These are phyloP conservation scores for Eutrema salsugineum DNA, from an alignment of 441 rosid genomes.

Conservation along the genomic window DNA sequence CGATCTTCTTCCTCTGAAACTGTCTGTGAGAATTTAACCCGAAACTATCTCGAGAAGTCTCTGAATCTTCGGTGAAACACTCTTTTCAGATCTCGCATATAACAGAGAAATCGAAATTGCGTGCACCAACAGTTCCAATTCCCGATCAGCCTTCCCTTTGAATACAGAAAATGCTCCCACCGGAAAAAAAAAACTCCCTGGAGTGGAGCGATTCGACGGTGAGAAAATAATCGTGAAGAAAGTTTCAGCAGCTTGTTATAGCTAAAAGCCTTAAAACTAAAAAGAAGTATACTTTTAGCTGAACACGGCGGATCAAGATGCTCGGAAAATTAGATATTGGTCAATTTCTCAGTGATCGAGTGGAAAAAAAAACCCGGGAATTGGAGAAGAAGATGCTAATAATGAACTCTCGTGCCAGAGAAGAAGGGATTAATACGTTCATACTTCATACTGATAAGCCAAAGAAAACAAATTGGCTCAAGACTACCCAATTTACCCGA, in stretches of 20 bases:
- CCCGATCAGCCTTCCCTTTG: not conserved
- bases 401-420: constrained; percentile 5
- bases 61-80: no score
- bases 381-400: constrained; percentile 18
- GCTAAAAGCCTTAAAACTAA: not conserved
- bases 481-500: constrained; percentile 22
- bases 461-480: not conserved
- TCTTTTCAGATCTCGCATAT: constrained; percentile 22
- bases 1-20: not conserved
- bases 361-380: not conserved
- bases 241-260: constrained; percentile 10
- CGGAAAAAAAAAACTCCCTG: not conserved
- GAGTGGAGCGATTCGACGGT: not conserved
- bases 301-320: not conserved
- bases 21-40: no score
- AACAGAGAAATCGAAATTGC: not conserved
- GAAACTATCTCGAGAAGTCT: no score
- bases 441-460: not conserved
- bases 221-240: not conserved
- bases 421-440: not conserved
- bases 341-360: constrained; percentile 4
- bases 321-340: not conserved
- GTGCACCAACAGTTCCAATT: not conserved
- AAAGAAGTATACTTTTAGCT: not conserved
- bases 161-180: not conserved